Evolutionary conservation across 192 early-diverging fungal species (phyloP).

Genomic region (Linnemannia exigua): DNA sequence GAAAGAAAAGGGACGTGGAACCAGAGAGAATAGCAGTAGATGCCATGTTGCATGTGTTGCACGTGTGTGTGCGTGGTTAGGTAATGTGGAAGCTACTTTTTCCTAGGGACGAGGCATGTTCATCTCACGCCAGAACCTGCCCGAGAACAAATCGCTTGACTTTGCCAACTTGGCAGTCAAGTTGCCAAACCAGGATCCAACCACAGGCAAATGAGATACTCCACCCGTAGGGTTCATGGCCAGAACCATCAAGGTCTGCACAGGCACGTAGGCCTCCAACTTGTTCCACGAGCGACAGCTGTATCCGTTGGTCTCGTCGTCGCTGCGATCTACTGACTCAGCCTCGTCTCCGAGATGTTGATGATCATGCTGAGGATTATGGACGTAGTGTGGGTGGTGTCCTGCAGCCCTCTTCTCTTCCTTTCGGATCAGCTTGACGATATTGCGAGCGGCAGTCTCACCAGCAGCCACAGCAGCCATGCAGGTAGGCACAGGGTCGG

Average conservation of each 20-base stretch:
- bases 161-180: conserved; percentile 35
- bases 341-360: neutral
- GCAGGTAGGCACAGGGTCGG: conserved; percentile 58
- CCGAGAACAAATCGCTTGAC: conserved; percentile 34
- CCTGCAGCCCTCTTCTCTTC: neutral
- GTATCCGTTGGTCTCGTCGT: conserved; percentile 4
- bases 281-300: conserved; percentile 23
- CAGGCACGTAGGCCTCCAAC: conserved; percentile 33
- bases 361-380: neutral
- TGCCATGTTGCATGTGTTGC: neutral
- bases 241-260: conserved; percentile 32
- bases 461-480: conserved; percentile 32
- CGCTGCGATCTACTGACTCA: neutral
- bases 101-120: conserved; percentile 32
- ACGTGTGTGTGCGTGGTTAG: neutral
- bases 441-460: conserved; percentile 34
- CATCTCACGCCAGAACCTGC: conserved; percentile 44
- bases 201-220: conserved; percentile 35
- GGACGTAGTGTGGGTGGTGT: neutral
- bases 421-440: conserved; percentile 34
- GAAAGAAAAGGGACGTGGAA: neutral
- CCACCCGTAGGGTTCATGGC: conserved; percentile 51
- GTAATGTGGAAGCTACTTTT: neutral
- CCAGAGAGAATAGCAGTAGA: neutral
- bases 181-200: conserved; percentile 37